Evolutionary conservation across 192 early-diverging fungal species (phyloP).

Genomic region (Coemansia sp.): DNA sequence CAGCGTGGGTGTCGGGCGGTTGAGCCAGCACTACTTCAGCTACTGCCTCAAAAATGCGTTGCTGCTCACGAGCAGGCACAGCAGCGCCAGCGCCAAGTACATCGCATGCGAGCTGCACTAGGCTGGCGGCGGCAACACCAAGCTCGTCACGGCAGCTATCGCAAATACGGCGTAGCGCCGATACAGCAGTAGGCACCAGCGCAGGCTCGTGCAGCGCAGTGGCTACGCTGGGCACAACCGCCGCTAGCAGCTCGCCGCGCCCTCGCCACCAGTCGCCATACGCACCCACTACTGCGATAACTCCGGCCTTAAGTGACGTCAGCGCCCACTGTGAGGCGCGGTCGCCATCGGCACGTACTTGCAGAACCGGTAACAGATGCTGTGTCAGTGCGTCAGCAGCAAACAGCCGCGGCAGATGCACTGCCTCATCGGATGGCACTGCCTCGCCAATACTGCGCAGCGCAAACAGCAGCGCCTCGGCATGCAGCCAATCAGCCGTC

Average conservation of each 20-base stretch:
- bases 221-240: constrained; percentile 64
- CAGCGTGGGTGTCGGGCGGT: constrained; percentile 15
- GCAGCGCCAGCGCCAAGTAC: constrained; percentile 39
- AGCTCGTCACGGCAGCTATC: constrained; percentile 69
- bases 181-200: constrained; percentile 62
- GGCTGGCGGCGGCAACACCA: constrained; percentile 56
- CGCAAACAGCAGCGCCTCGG: constrained; percentile 67
- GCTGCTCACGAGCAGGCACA: constrained; percentile 47
- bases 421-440: constrained; percentile 55
- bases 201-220: constrained; percentile 59
- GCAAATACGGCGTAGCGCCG: constrained; percentile 66
- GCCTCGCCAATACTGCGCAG: constrained; percentile 67
- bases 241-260: constrained; percentile 60
- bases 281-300: constrained; percentile 55
- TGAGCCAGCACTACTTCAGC: constrained; percentile 40
- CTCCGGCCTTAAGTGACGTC: constrained; percentile 15
- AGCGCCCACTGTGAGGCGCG: constrained; percentile 31
- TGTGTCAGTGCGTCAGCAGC: constrained; percentile 45
- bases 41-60: constrained; percentile 49
- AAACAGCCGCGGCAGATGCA: constrained; percentile 63
- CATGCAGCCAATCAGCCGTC: constrained; percentile 27
- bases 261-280: constrained; percentile 68
- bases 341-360: constrained; percentile 27
- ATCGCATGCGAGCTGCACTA: constrained; percentile 62
- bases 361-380: constrained; percentile 46